phyloP scores from a whole-genome alignment of 352 stramenopile species.

The Thalassiosira livingstoniorum region DNA sequence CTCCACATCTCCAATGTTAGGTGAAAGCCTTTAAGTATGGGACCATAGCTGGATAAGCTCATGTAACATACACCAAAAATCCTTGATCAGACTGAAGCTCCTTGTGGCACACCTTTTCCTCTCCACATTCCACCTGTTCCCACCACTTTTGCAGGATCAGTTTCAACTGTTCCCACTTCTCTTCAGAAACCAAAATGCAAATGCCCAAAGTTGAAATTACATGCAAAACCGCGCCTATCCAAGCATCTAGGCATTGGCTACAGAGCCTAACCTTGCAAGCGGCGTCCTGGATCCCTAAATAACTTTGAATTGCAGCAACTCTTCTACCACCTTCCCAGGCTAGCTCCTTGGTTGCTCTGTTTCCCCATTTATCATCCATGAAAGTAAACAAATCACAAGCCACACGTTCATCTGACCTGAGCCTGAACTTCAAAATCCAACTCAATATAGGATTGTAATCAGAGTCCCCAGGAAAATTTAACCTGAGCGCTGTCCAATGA shows the following conservation, averaged over 20 bases:
- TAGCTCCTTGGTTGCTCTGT: not conserved
- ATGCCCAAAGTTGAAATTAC: slow-evolving; percentile 31
- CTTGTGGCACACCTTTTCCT: slow-evolving; percentile 37
- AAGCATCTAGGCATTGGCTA: slow-evolving; percentile 54
- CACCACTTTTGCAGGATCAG: slow-evolving; percentile 1
- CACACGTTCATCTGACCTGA: slow-evolving; percentile 26
- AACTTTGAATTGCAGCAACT: slow-evolving; percentile 16
- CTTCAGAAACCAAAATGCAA: slow-evolving; percentile 42
- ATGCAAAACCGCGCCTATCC: slow-evolving; percentile 55
- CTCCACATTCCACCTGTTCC: not conserved
- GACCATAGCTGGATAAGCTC: slow-evolving; percentile 44
- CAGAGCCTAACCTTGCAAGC: slow-evolving; percentile 46
- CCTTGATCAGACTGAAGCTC: slow-evolving; percentile 40
- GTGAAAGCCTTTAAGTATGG: slow-evolving; percentile 68
- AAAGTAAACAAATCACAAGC: slow-evolving; percentile 57
- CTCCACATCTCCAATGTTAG: slow-evolving; percentile 58
- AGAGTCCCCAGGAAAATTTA: slow-evolving; percentile 63
- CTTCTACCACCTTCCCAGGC: slow-evolving; percentile 23
- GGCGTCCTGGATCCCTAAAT: slow-evolving; percentile 56
- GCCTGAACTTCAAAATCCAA: slow-evolving; percentile 51
- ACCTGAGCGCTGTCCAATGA: slow-evolving; percentile 38
- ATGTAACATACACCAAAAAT: slow-evolving; percentile 59
- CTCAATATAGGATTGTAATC: slow-evolving; percentile 53
- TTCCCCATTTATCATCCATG: slow-evolving; percentile 59
- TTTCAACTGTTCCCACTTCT: slow-evolving; percentile 64